Evolutionary conservation across 2,329 filamentous ascomycete genomes (phyloP).

Genomic region (Ophiosphaerella narmari): DNA sequence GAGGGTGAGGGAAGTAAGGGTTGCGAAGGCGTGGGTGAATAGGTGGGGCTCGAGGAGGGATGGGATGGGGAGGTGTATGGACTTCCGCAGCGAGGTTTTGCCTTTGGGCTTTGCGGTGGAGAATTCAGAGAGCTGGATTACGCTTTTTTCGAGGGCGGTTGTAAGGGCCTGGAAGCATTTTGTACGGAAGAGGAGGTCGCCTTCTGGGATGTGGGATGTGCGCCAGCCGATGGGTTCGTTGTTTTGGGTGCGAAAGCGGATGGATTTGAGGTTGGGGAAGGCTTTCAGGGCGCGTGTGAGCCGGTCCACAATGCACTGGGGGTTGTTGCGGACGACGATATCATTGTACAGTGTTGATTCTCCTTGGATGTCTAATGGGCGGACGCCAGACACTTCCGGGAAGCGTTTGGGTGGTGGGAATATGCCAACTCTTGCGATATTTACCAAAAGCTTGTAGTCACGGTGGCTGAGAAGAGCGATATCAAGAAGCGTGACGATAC

Average conservation of each 20-base stretch:
- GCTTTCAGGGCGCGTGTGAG: constrained; percentile 21
- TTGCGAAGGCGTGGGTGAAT: too few species aligned
- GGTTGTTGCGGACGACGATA: constrained; percentile 16
- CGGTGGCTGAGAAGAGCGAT: constrained; percentile 28
- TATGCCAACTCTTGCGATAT: constrained; percentile 27
- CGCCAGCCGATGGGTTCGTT: constrained; percentile 13
- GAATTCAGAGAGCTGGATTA: too few species aligned
- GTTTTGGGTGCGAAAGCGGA: constrained; percentile 24
- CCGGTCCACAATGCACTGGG: constrained; percentile 21
- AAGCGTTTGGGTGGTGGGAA: constrained; percentile 38
- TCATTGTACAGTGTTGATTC: constrained; percentile 30
- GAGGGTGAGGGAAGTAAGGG: too few species aligned
- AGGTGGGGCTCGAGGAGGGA: too few species aligned
- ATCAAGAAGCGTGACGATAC: constrained; percentile 25
- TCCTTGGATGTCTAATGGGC: constrained; percentile 17
- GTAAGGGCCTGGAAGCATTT: constrained; percentile 21
- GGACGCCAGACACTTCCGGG: constrained; percentile 19
- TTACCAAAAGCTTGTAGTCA: constrained; percentile 25
- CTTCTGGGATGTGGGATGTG: constrained; percentile 7
- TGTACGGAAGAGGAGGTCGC: constrained; percentile 21
- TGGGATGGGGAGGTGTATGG: too few species aligned
- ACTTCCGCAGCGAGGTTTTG: too few species aligned
- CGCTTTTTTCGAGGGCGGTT: too few species aligned
- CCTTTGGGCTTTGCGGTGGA: too few species aligned
- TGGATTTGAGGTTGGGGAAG: constrained; percentile 20